Percentiles rank a stretch among this genome's conserved stretches.
These are phyloP conservation scores for Geotrichum phurueaensis DNA, from an alignment of 1,139 yeast species.

Conservation along the genomic window DNA sequence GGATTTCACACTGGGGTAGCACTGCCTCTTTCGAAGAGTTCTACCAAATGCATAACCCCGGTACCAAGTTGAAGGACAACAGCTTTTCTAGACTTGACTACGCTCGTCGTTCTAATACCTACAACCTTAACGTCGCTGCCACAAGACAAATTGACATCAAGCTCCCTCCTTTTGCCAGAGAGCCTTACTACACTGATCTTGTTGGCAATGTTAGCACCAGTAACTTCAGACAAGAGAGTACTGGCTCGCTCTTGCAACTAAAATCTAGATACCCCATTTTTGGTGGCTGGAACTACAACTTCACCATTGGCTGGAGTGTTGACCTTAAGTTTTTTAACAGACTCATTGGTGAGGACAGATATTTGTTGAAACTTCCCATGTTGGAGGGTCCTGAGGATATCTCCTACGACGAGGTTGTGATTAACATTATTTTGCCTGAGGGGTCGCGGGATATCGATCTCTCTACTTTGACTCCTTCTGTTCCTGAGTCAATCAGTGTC, in stretches of 20 bases:
- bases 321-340: constrained; percentile 47
- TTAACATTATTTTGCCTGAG: constrained; percentile 78
- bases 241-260: constrained; percentile 45
- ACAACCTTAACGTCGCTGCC: constrained; percentile 36
- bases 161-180: constrained; percentile 48
- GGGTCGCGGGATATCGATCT: constrained; percentile 45
- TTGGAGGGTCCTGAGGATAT: constrained; percentile 67
- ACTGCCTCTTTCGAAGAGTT: constrained; percentile 70
- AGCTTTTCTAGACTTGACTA: constrained; percentile 69
- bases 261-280: constrained; percentile 88
- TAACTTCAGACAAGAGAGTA: constrained; percentile 35
- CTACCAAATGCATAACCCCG: constrained; percentile 72
- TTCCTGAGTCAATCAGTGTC: constrained; percentile 39
- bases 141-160: constrained; percentile 44
- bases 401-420: constrained; percentile 52
- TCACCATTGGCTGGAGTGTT: constrained; percentile 88
- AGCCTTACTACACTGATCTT: constrained; percentile 74
- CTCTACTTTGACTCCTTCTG: constrained; percentile 28
- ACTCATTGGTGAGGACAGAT: constrained; percentile 44
- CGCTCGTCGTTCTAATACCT: constrained; percentile 42
- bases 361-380: constrained; percentile 62
- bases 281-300: constrained; percentile 96
- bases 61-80: constrained; percentile 55
- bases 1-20: constrained; percentile 76
- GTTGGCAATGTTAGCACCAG: constrained; percentile 95